Base-by-base conservation (phyloP, 768 basidiomycete species). In the Tulasnella sp. region DNA sequence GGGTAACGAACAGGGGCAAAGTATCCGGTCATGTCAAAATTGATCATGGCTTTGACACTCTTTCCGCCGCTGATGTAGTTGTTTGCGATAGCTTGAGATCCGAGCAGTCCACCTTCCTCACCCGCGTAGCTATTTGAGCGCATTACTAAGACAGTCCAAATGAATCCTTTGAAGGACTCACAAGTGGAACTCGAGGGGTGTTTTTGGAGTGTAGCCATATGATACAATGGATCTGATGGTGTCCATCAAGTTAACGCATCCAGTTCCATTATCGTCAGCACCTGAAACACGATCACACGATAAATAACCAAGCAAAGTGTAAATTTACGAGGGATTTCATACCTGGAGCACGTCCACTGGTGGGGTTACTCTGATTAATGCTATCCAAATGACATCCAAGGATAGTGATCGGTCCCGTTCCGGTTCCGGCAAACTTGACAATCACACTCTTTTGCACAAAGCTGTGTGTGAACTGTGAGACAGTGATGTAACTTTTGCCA, bases 1-100 rank as follows among this genome's bases (percentile, higher is more conserved):
- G n/a, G 74, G 77, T 54, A 75, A 74, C 32, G 85, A 89, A 34
- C 91, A 59, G 65, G 19, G 70, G 64, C 91, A 47, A 51, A 37
- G 25, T 34, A 51, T 20, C 39, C 48, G 22, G 48, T 51, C 48
- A 51, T 51, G 29, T 51, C 48, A 33, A 29, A 51, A 22, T 88
- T 86, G 61, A 79, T 79, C 84, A 88, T 88, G 43, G 81, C 85
- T 57, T 81, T 65, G 55, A 89, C 83, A 59, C 82, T 79, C 48
- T 74, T 73, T 5, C 67, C 68, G 52, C 73, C 72, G 20, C 67
- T 61, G 60, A 77, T 77, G 61, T 93, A 95, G 54, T 75, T 73
- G 58, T 72, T 69, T 32, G 89, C 89, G 45, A 96, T 75, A 15
- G 90, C 91, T 65, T 92, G 90, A 43, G 60, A 63, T 49, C 59